These are phyloP conservation scores for Miscanthus lutarioriparius DNA, from an alignment of 176 grass and related monocot genomes.

Conservation along the genomic window DNA sequence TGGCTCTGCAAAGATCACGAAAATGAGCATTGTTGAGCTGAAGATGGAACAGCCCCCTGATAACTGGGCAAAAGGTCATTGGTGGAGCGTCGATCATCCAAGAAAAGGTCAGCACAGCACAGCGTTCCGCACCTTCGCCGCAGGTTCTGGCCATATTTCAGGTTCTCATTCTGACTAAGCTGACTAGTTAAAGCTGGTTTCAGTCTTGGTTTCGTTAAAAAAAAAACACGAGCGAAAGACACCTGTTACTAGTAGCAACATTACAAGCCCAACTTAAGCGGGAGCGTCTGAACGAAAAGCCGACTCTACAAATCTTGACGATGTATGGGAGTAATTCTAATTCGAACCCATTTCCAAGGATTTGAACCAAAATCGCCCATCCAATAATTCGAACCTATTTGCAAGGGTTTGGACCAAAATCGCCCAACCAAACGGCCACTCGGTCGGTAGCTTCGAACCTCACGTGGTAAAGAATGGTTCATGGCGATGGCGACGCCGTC, in stretches of 20 bases:
- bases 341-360: neutral
- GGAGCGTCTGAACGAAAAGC: neutral
- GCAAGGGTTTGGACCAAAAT: neutral
- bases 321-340: neutral
- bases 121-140: slow-evolving; percentile 10
- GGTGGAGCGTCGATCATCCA: neutral
- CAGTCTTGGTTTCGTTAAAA: neutral
- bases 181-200: neutral
- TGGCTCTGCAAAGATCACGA: neutral
- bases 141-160: neutral
- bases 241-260: neutral
- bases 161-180: neutral
- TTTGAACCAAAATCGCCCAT: neutral
- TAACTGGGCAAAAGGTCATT: neutral
- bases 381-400: neutral
- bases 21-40: neutral
- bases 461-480: neutral
- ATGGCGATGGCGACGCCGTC: neutral
- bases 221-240: neutral
- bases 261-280: neutral
- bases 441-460: neutral
- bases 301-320: neutral
- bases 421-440: neutral
- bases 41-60: neutral
- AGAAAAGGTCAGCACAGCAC: neutral